A percentile compares a stretch with the other conserved stretches of the same genome.
Evolutionary conservation across 2,329 filamentous ascomycete species (phyloP).

Genomic region (Aureobasidium sp.): DNA sequence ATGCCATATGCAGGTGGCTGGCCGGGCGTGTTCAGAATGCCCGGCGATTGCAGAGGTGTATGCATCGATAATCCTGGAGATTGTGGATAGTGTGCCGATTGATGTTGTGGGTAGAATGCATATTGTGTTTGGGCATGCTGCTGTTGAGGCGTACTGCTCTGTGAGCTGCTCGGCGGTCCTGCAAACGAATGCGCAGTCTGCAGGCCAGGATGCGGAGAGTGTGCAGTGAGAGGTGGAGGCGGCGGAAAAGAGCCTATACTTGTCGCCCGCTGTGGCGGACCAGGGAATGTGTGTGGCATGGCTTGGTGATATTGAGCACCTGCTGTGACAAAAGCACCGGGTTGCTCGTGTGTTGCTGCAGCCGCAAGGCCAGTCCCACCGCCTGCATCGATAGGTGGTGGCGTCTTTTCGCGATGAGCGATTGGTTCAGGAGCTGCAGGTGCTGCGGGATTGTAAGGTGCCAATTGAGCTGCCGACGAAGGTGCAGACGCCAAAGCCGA

Average conservation of each 20-base stretch:
- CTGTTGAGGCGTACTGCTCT: conserved; percentile 19
- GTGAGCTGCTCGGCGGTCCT: conserved; percentile 20
- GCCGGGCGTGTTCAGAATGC: conserved; percentile 24
- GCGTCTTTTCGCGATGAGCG: conserved; percentile 70
- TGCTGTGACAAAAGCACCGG: conserved; percentile 23
- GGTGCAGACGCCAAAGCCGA: conserved; percentile 23
- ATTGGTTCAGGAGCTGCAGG: conserved; percentile 68
- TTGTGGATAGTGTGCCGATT: conserved; percentile 16
- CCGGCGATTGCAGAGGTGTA: conserved; percentile 22
- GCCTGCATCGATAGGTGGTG: conserved; percentile 61
- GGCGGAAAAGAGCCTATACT: conserved; percentile 27
- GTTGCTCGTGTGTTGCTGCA: conserved; percentile 32
- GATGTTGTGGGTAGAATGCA: conserved; percentile 21
- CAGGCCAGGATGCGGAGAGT: conserved; percentile 10
- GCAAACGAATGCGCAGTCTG: conserved; percentile 17
- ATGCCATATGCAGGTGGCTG: conserved; percentile 32
- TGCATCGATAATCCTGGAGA: conserved; percentile 8
- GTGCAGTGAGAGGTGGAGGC: conserved; percentile 25
- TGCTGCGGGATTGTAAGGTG: conserved; percentile 74
- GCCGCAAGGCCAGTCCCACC: conserved; percentile 39
- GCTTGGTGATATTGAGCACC: conserved; percentile 12
- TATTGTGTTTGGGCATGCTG: conserved; percentile 28
- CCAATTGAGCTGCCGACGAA: conserved; percentile 46
- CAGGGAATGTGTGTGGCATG: conserved; percentile 28
- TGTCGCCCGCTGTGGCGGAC: conserved; percentile 30